Evolutionary conservation across 148 eudicot genomes (phyloP).

Genomic region (Vaccinium myrtillus): DNA sequence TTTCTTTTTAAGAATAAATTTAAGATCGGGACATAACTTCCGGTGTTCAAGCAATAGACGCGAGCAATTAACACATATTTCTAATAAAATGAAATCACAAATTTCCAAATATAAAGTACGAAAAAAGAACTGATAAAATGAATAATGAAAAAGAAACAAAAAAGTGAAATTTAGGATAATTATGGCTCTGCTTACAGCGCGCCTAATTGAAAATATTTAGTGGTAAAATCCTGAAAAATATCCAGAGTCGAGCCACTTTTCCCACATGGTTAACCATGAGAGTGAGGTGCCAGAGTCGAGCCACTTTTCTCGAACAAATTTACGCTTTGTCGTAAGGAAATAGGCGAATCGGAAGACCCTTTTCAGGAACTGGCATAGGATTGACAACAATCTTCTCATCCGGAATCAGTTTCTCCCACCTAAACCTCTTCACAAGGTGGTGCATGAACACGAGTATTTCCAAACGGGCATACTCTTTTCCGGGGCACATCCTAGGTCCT

Average conservation of each 20-base stretch:
- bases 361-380: not conserved
- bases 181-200: not conserved
- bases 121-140: too few species aligned
- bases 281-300: too few species aligned
- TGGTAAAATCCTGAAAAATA: not conserved
- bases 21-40: not conserved
- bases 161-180: too few species aligned
- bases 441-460: slow-evolving; percentile 8
- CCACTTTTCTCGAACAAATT: not conserved
- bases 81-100: too few species aligned
- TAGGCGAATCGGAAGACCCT: not conserved
- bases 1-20: too few species aligned
- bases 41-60: not conserved
- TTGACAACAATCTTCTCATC: slow-evolving; percentile 3
- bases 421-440: not conserved
- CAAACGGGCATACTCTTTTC: not conserved
- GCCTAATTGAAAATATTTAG: too few species aligned
- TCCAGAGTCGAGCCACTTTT: not conserved
- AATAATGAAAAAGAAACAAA: too few species aligned
- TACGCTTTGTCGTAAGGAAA: not conserved
- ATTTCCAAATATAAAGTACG: not conserved
- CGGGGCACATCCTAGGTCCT: not conserved
- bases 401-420: not conserved
- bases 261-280: too few species aligned
- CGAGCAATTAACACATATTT: not conserved